phyloP scores from a whole-genome alignment of 805 yeast genomes.

The Allodekkera sacchari region DNA sequence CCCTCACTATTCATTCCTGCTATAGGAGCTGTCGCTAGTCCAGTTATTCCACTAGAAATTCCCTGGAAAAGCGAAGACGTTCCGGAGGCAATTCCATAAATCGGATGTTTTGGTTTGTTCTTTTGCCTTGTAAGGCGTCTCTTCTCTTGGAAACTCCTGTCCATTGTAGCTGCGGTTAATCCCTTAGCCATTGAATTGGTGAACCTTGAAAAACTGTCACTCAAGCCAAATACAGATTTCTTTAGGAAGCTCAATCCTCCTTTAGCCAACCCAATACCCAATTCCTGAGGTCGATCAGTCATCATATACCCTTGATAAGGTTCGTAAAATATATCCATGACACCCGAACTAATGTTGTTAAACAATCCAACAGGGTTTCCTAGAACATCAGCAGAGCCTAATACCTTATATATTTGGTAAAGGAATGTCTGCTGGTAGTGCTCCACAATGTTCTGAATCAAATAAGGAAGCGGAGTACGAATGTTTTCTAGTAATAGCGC shows the following conservation, averaged over 20 bases:
- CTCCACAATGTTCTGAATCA: constrained; percentile 61
- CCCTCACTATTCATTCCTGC: constrained; percentile 89
- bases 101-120: constrained; percentile 76
- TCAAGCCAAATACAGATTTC: constrained; percentile 89
- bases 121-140: constrained; percentile 68
- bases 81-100: constrained; percentile 77
- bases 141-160: constrained; percentile 75
- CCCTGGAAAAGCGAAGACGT: constrained; percentile 87
- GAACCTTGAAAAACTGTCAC: constrained; percentile 87
- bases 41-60: constrained; percentile 77
- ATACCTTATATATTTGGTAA: constrained; percentile 82
- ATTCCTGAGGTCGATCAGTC: constrained; percentile 92
- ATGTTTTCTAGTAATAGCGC: constrained; percentile 84
- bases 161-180: constrained; percentile 82
- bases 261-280: constrained; percentile 91
- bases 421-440: constrained; percentile 91
- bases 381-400: constrained; percentile 93
- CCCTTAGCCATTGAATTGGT: constrained; percentile 96
- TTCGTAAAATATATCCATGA: constrained; percentile 91
- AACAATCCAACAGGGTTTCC: constrained; percentile 98
- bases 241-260: constrained; percentile 93
- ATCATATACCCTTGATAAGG: constrained; percentile 94
- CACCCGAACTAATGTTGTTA: constrained; percentile 89
- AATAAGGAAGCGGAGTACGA: constrained; percentile 72
- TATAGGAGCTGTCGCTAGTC: constrained; percentile 84